Conservation (phyloP, 2,329 filamentous ascomycete species). For the Diaporthe sp. region DNA sequence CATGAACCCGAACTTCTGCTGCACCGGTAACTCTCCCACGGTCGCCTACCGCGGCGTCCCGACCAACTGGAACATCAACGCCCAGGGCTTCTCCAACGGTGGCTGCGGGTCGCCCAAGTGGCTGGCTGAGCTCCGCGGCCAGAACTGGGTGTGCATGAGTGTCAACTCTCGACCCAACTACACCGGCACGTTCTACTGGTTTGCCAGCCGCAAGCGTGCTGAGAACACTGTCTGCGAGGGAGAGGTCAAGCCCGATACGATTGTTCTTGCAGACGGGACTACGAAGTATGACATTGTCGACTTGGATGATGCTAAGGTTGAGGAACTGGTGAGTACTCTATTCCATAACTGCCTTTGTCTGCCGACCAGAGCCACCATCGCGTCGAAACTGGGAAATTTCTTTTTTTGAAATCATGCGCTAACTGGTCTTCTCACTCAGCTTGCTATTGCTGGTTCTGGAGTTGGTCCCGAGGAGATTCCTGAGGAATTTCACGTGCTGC, state of each 20-base stretch:
- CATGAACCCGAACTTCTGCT: conserved; percentile 4
- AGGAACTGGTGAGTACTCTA: background rate
- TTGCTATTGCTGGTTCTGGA: conserved; percentile 14
- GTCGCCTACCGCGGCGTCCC: conserved; percentile 11
- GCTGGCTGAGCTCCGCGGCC: background rate
- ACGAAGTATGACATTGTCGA: conserved; percentile 3
- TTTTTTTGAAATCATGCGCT: background rate
- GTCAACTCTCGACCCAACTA: conserved; percentile 11
- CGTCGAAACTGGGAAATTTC: background rate
- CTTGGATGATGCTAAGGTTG: conserved; percentile 9
- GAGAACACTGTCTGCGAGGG: background rate
- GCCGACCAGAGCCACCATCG: background rate
- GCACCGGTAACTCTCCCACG: background rate
- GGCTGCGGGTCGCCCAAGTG: conserved; percentile 16
- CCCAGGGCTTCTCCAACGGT: conserved; percentile 7
- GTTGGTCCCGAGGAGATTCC: background rate
- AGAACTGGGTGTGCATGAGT: background rate
- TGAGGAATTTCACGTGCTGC: background rate
- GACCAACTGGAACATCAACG: conserved; percentile 3
- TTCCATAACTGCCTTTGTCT: background rate
- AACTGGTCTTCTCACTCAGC: background rate
- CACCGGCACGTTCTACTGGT: background rate
- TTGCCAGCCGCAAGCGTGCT: background rate
- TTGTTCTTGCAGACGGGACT: background rate
- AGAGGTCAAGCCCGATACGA: background rate